These are phyloP conservation scores for Crithidia fasciculata DNA, from an alignment of 208 protist species.

Conservation along the genomic window DNA sequence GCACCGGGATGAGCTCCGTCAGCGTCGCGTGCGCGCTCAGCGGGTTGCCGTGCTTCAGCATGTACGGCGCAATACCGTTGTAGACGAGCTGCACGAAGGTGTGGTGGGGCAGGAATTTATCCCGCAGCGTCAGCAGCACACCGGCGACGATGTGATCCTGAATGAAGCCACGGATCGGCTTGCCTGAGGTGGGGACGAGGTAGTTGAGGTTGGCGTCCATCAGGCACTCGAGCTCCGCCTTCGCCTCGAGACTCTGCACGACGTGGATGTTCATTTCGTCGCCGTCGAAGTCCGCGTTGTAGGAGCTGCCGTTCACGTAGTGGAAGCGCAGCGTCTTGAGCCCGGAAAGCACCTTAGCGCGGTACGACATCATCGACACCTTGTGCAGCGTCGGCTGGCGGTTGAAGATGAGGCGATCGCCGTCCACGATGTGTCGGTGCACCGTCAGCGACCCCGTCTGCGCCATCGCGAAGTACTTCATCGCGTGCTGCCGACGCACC, in stretches of 20 bases:
- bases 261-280: slow-evolving; percentile 99
- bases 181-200: slow-evolving; percentile 94
- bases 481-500: slow-evolving; percentile 78
- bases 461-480: slow-evolving; percentile 80
- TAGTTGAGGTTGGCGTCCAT: slow-evolving; percentile 98
- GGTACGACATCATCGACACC: slow-evolving; percentile 98
- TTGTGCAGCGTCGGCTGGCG: slow-evolving; percentile 99
- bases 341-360: slow-evolving; percentile 91
- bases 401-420: slow-evolving; percentile 99
- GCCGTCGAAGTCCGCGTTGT: slow-evolving; percentile 99
- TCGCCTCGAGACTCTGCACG: slow-evolving; percentile 95
- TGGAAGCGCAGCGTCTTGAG: slow-evolving; percentile 99
- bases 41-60: slow-evolving; percentile 57
- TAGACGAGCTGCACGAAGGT: slow-evolving; percentile 96
- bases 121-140: slow-evolving; percentile 95
- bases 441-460: slow-evolving; percentile 89
- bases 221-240: slow-evolving; percentile 95
- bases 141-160: slow-evolving; percentile 99
- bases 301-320: slow-evolving; percentile 99
- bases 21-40: slow-evolving; percentile 51
- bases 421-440: slow-evolving; percentile 97
- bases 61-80: slow-evolving; percentile 84
- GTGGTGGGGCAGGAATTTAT: slow-evolving; percentile 96
- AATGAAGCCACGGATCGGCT: slow-evolving; percentile 99
- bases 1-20: slow-evolving; percentile 83